Conservation (phyloP, 768 basidiomycete genomes). For the Pulveroboletus ravenelii region DNA sequence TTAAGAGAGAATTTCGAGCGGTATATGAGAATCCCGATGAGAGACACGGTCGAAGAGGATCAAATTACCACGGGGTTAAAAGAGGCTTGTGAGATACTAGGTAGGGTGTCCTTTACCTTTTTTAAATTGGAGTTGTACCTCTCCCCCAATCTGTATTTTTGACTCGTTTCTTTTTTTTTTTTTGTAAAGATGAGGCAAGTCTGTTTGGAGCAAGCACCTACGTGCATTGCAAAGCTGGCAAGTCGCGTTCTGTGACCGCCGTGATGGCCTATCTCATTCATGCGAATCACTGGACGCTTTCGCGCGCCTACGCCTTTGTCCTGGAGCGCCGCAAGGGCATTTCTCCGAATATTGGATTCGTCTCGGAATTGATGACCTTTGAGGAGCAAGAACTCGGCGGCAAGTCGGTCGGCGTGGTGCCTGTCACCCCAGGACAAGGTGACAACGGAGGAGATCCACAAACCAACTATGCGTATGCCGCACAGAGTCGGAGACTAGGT, state of each 20-base stretch:
- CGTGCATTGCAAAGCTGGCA: constrained; percentile 95
- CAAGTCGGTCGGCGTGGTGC: constrained; percentile 32
- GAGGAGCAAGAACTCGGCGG: constrained; percentile 86
- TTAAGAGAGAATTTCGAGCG: constrained; percentile 71
- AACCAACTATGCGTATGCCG: constrained; percentile 39
- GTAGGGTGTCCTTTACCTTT: constrained; percentile 44
- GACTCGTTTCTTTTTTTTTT: background rate
- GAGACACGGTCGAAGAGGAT: constrained; percentile 94
- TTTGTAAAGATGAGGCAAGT: constrained; percentile 75
- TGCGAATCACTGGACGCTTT: constrained; percentile 94
- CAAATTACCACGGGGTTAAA: constrained; percentile 76
- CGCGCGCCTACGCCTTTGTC: constrained; percentile 87
- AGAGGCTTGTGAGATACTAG: constrained; percentile 82
- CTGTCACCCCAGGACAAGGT: constrained; percentile 14
- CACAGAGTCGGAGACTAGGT: constrained; percentile 49
- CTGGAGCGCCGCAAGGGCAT: constrained; percentile 91
- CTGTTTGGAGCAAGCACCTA: constrained; percentile 86
- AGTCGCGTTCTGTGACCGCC: constrained; percentile 92
- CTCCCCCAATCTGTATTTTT: constrained; percentile 2
- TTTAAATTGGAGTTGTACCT: constrained; percentile 1
- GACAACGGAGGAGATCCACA: constrained; percentile 22
- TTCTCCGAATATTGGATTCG: constrained; percentile 96
- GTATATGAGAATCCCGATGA: constrained; percentile 86
- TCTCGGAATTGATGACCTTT: constrained; percentile 94
- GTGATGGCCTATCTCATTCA: constrained; percentile 98